Base-by-base conservation (phyloP, 1,284 basidiomycete genomes). In the Ganoderma lucidum region DNA sequence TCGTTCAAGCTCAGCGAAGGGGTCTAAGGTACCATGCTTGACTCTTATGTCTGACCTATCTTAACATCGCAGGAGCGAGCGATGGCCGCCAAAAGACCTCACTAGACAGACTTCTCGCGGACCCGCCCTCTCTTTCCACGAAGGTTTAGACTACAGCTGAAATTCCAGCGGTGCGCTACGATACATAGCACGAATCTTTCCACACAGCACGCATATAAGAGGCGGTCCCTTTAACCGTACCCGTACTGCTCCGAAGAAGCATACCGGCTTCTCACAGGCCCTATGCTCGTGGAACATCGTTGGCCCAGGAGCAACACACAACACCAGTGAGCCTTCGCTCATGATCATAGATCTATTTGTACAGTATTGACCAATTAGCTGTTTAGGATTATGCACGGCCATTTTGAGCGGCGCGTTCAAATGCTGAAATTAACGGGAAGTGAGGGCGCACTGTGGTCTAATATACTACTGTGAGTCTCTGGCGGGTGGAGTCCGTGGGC, bases 91-190 rank as follows among this genome's bases (percentile, higher is more conserved):
- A 53, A 53, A 53, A 10, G 4, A 28, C n/a, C 19, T n/a, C 17
- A 17, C 44, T 45, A 15, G 44, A n/a, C 45, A 23, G 1, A n/a
- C 19, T 10, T 8, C 45, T 45, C 19, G 23, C 23, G 23, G 23
- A 45, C 44, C 19, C 2, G 39, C 19, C 19, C 6, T 14, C 19
- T 23, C 32, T n/a, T 37, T n/a, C 32, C n/a, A 39, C 17, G 37
- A n/a, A n/a, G 56, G 17, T 59, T 59, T 37, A n/a, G 19, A n/a
- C 19, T 9, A 15, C n/a, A n/a, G 19, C 56, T 15, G 35, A 19
- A 32, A 59, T 39, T 17, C 19, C 56, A 37, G 37, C 56, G 56
- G 56, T 59, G 56, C 56, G 56, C 56, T 59, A 37, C 56, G 56
- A 39, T 19, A 3, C 8, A 12, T 0, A n/a, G 35, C 10, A 39